phyloP scores from a whole-genome alignment of 2,329 filamentous ascomycete genomes.

The Botrytis tulipae region DNA sequence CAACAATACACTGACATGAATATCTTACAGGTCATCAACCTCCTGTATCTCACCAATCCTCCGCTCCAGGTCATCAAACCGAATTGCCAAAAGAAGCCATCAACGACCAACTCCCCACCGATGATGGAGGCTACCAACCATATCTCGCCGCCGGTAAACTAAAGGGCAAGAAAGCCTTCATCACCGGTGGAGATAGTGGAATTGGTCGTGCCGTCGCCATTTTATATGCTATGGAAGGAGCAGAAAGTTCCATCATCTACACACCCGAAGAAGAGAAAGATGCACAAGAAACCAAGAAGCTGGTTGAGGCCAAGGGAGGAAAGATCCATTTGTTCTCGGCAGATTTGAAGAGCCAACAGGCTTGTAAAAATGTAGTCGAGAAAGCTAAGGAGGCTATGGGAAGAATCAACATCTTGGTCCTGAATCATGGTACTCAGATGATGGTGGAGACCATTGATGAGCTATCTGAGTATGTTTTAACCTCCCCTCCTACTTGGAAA shows the following conservation, averaged over 20 bases:
- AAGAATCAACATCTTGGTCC: conserved; percentile 69
- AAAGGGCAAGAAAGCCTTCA: conserved; percentile 70
- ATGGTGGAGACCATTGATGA: conserved; percentile 70
- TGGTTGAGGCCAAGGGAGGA: conserved; percentile 64
- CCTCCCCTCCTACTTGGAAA: no score
- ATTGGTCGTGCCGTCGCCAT: conserved; percentile 76
- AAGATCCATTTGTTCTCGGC: conserved; percentile 63
- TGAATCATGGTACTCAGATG: conserved; percentile 76
- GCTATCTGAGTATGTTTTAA: conserved; percentile 55
- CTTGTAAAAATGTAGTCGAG: conserved; percentile 69
- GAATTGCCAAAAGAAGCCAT: conserved; percentile 45
- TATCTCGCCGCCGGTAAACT: conserved; percentile 78
- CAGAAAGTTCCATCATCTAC: conserved; percentile 70
- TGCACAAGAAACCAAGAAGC: conserved; percentile 69
- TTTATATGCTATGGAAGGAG: conserved; percentile 78
- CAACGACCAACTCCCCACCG: conserved; percentile 64
- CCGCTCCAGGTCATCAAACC: conserved; percentile 50
- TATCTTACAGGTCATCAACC: conserved; percentile 46
- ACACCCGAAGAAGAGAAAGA: conserved; percentile 74
- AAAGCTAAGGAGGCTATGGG: conserved; percentile 64
- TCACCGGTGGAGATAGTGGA: conserved; percentile 78
- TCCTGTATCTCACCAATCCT: conserved; percentile 51
- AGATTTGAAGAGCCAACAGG: conserved; percentile 63
- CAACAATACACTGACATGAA: not conserved
- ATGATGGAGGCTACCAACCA: conserved; percentile 63